phyloP scores from a whole-genome alignment of 2,329 filamentous ascomycete species.

The Tolypocladium nubicola region DNA sequence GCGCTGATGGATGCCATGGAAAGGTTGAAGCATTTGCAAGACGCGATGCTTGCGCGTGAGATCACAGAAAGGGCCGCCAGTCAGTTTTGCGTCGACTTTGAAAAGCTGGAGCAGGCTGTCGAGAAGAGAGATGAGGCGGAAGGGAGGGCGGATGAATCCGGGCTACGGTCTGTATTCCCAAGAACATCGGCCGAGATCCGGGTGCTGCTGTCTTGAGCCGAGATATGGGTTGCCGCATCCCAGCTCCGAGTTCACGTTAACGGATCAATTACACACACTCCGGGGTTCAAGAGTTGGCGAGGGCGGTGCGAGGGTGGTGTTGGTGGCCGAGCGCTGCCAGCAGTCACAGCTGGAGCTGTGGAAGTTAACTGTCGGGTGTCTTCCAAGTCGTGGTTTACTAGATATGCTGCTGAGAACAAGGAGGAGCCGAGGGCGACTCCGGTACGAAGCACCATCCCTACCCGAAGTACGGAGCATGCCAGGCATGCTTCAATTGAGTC shows the following conservation, averaged over 20 bases:
- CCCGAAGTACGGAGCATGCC: background rate
- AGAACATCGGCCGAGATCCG: constrained; percentile 50
- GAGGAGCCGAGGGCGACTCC: background rate
- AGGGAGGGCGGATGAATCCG: constrained; percentile 12
- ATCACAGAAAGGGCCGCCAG: constrained; percentile 78
- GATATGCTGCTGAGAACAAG: background rate
- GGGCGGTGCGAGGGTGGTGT: background rate
- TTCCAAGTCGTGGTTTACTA: background rate
- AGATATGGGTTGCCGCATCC: background rate
- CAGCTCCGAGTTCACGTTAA: background rate
- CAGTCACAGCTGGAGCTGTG: background rate
- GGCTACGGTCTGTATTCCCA: constrained; percentile 35
- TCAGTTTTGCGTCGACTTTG: constrained; percentile 78
- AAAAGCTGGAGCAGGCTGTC: constrained; percentile 41
- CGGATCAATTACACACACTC: background rate
- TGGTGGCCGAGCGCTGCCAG: background rate
- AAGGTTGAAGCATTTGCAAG: constrained; percentile 63
- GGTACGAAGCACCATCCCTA: background rate
- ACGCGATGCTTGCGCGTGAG: constrained; percentile 58
- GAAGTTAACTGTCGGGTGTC: background rate
- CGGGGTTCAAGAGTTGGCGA: background rate
- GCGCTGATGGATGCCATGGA: constrained; percentile 87
- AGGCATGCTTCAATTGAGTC: background rate
- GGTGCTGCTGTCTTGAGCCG: constrained; percentile 37
- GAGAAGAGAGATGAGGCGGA: constrained; percentile 27